Evolutionary conservation across 768 basidiomycete genomes (phyloP).

Genomic region (Suillus hirtellus): DNA sequence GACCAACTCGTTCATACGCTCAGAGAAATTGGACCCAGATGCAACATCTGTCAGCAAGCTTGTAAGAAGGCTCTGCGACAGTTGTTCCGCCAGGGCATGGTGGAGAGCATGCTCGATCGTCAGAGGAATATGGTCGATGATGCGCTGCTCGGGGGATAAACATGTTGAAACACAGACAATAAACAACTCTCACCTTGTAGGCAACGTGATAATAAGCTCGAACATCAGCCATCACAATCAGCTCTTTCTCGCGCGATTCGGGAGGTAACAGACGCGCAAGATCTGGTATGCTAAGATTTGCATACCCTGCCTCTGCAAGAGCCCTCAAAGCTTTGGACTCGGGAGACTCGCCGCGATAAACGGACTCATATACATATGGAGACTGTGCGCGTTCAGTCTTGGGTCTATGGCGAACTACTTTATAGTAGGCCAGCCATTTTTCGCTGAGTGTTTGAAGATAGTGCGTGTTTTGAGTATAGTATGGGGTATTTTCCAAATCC

Average conservation of each 20-base stretch:
- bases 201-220: conserved; percentile 52
- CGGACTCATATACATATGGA: too few species aligned
- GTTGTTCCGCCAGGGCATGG: conserved; percentile 34
- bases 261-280: conserved; percentile 21
- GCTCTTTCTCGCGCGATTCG: conserved; percentile 35
- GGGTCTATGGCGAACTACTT: conserved; percentile 11
- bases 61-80: conserved; percentile 38
- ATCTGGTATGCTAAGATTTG: conserved; percentile 16
- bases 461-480: conserved; percentile 35
- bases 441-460: conserved; percentile 15
- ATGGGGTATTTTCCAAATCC: conserved; percentile 38
- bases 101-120: conserved; percentile 49
- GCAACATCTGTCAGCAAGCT: conserved; percentile 29
- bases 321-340: conserved; percentile 22
- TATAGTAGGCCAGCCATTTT: conserved; percentile 21
- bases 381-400: too few species aligned
- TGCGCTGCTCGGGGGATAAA: conserved; percentile 37
- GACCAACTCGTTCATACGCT: conserved; percentile 42
- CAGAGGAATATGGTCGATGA: conserved; percentile 55
- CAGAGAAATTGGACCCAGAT: conserved; percentile 18
- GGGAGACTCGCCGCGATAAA: background rate
- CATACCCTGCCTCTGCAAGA: conserved; percentile 35
- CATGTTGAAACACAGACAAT: background rate
- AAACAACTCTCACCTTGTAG: conserved; percentile 39
- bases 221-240: conserved; percentile 48